Evolutionary conservation across 2,329 filamentous ascomycete species (phyloP).

Genomic region (Trichoderma aggressivum): DNA sequence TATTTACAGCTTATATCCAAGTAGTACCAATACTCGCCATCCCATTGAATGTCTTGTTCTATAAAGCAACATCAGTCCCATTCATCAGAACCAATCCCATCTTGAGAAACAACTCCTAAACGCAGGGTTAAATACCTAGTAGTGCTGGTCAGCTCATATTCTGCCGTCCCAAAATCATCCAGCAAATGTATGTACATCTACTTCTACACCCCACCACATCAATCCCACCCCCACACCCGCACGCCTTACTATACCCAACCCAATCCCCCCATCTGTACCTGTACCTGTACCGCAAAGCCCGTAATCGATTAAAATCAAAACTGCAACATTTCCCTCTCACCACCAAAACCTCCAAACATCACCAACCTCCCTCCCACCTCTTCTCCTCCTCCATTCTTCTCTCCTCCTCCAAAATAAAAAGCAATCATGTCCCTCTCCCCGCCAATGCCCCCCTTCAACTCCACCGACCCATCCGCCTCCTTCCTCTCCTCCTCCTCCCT

Average conservation of each 20-base stretch:
- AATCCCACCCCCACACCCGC: neutral
- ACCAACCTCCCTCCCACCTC: neutral
- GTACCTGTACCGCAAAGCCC: neutral
- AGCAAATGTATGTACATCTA: neutral
- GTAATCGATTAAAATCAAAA: neutral
- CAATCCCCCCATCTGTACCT: neutral
- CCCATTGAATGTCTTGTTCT: neutral
- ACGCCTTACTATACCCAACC: neutral
- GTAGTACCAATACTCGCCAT: neutral
- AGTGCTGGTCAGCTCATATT: neutral
- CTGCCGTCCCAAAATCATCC: neutral
- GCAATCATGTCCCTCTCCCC: conserved; percentile 68
- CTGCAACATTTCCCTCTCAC: neutral
- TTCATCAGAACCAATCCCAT: neutral
- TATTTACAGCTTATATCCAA: neutral
- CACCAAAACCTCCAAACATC: neutral
- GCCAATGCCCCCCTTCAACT: conserved; percentile 64
- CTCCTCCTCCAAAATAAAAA: neutral
- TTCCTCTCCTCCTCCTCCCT: conserved; percentile 82
- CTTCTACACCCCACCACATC: neutral
- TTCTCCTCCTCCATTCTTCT: too few relatives aligned
- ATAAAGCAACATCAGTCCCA: neutral
- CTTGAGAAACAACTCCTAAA: neutral
- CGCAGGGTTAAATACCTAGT: too few relatives aligned
- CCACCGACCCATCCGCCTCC: conserved; percentile 69